These are phyloP conservation scores for Cyclanthera cordifolia DNA, from an alignment of 306 rosid genomes.

Conservation along the genomic window DNA sequence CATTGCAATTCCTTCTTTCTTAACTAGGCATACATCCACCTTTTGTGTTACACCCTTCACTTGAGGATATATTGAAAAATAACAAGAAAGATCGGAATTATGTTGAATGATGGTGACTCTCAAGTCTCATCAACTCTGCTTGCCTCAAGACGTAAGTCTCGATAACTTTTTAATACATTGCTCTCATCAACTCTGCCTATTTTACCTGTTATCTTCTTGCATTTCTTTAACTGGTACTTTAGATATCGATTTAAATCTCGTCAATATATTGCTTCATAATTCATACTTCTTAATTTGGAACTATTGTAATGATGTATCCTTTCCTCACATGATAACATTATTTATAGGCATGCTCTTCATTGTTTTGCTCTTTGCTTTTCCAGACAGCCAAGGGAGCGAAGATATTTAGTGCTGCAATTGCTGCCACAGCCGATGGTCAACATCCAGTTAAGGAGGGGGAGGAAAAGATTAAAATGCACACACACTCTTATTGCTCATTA, in stretches of 20 bases:
- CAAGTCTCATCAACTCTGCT: not conserved
- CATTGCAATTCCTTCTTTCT: not conserved
- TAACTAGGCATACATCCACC: not conserved
- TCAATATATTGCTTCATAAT: not conserved
- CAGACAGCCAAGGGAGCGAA: conserved; percentile 96
- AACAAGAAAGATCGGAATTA: not conserved
- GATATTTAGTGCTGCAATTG: conserved; percentile 79
- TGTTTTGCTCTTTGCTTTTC: conserved; percentile 9
- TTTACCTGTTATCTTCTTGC: not conserved
- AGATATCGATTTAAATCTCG: not conserved
- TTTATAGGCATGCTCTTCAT: not conserved
- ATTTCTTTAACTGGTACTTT: not conserved
- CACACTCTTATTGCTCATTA: conserved; percentile 84
- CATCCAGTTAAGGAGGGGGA: conserved; percentile 59
- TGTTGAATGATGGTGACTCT: not conserved
- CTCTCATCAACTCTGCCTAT: not conserved
- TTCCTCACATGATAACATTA: not conserved
- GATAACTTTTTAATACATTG: too few species aligned
- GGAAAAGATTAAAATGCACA: conserved; percentile 86
- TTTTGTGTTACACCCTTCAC: not conserved
- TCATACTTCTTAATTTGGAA: conserved; percentile 5
- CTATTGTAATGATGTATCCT: not conserved
- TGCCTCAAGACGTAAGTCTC: too few species aligned
- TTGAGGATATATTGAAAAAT: not conserved
- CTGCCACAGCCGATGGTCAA: conserved; percentile 72